Base-by-base conservation (phyloP, 2,329 filamentous ascomycete species). In the Pseudopithomyces maydicus region DNA sequence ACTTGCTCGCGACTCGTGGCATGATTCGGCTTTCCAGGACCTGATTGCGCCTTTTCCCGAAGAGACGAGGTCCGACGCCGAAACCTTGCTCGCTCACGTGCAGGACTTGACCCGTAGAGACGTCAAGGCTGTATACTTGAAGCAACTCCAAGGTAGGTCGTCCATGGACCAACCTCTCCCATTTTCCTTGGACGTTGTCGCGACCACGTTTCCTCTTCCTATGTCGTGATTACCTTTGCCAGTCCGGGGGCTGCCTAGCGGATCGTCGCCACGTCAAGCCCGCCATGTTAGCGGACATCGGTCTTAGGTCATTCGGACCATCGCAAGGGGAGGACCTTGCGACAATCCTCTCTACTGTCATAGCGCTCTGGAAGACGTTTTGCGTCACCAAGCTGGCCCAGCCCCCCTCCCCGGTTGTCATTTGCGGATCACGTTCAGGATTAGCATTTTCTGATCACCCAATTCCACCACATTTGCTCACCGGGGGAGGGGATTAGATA, bases 81-180 rank as follows among this genome's bases (percentile, higher is more conserved):
- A 80, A 20, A 83, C 84, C 20, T 81, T 94, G 55, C 80, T 85
- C 62, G 80, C 83, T 14, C 90, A 93, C 75, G 86, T 91, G 58
- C 79, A 83, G 63, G 87, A 92, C 68, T 83, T 94, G 61, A 88
- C 91, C 67, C 79, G 81, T 58, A 84, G 83, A 60, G 90, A 95
- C 72, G 82, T 91, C 69, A 95, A 94, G 77, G 82, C 87, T 57
- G 79, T 89, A 41, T 92, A 92, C 75, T 81, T 93, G 61, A 95
- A 95, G 79, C 85, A 85, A 56, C 85, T 94, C 42, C 90, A 95
- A 78, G 73, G 71, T 75, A 58, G 63, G 71, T 67, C 53, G 8
- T 33, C 22, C 23, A 26, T 58, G 47, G 51, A 52, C 57, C 45
- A 48, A 55, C 44, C 46, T 56, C 50, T 57, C 54, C 12, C 39